Evolutionary conservation across 768 basidiomycete species (phyloP).

Genomic region (Pisolithus marmoratus): DNA sequence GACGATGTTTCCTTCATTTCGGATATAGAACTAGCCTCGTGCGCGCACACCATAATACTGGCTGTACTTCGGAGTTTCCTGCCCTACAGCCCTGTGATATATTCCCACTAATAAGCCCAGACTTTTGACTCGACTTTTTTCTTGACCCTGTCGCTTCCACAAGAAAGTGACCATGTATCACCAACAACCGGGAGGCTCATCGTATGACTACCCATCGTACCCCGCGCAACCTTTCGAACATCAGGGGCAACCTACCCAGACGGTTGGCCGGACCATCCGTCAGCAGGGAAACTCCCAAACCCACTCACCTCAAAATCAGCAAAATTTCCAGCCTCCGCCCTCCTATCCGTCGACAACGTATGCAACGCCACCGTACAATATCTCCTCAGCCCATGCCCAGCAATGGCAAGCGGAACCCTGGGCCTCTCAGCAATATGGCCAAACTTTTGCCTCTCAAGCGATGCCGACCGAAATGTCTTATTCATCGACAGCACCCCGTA

Average conservation of each 20-base stretch:
- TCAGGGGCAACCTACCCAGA: slow-evolving; percentile 19
- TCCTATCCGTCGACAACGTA: slow-evolving; percentile 27
- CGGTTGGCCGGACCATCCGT: slow-evolving; percentile 24
- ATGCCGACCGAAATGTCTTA: slow-evolving; percentile 32
- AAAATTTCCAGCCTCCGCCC: slow-evolving; percentile 20
- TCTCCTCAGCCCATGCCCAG: slow-evolving; percentile 11
- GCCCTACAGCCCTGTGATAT: slow-evolving; percentile 23
- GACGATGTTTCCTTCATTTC: slow-evolving; percentile 28
- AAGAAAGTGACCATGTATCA: slow-evolving; percentile 53
- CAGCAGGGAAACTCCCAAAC: slow-evolving; percentile 28
- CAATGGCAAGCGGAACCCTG: slow-evolving; percentile 40
- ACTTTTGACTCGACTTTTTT: slow-evolving; percentile 13
- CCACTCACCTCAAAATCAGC: slow-evolving; percentile 25
- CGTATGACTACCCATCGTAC: slow-evolving; percentile 50
- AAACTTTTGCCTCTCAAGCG: slow-evolving; percentile 28
- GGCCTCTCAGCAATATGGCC: slow-evolving; percentile 29
- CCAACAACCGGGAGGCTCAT: slow-evolving; percentile 35
- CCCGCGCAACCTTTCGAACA: slow-evolving; percentile 23
- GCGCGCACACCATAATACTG: slow-evolving; percentile 26
- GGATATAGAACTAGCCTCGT: slow-evolving; percentile 33
- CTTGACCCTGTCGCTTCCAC: slow-evolving; percentile 35
- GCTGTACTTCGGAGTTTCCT: slow-evolving; percentile 24
- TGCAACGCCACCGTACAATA: slow-evolving; percentile 23
- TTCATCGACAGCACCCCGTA: slow-evolving; percentile 26
- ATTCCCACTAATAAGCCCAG: slow-evolving; percentile 26